Percentiles rank a stretch among this genome's conserved stretches.
Conservation (phyloP, 208 protist genomes). For the Trypanosoma grayi region DNA sequence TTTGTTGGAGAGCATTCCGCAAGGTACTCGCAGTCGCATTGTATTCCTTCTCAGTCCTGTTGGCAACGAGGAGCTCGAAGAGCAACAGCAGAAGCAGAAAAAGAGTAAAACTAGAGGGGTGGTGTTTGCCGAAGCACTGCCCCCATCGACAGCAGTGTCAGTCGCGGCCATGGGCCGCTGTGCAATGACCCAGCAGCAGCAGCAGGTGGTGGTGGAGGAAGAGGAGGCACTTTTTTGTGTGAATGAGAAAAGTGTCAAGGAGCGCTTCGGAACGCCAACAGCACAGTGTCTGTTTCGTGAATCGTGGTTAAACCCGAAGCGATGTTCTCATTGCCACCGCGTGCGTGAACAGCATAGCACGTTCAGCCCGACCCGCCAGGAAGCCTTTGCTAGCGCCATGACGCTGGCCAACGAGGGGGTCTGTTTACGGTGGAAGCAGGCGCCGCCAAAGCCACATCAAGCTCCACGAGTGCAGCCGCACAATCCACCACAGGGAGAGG, state of each 20-base stretch:
- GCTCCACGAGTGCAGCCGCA: too few relatives aligned
- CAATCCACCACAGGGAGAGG: too few relatives aligned
- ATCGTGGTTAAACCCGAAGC: conserved; percentile 9
- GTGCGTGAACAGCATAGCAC: conserved; percentile 3
- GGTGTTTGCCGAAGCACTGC: background rate
- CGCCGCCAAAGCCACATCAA: too few relatives aligned
- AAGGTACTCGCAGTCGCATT: background rate
- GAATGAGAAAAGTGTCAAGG: background rate
- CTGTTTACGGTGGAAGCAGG: background rate
- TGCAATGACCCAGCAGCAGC: background rate
- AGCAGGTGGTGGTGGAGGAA: background rate
- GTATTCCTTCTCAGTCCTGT: conserved; percentile 16
- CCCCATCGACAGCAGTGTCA: background rate
- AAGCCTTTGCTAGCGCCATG: conserved; percentile 1
- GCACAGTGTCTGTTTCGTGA: conserved; percentile 17
- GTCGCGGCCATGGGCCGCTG: too few relatives aligned
- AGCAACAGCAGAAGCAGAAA: background rate
- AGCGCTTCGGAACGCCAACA: background rate
- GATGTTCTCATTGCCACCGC: background rate
- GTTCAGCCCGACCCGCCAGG: conserved; percentile 6
- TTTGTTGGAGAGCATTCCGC: background rate
- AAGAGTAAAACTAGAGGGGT: background rate
- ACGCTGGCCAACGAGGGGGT: background rate
- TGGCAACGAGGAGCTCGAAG: background rate
- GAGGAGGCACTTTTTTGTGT: background rate